These are phyloP conservation scores for Didymella segeticola DNA, from an alignment of 2,329 filamentous ascomycete genomes.

Conservation along the genomic window DNA sequence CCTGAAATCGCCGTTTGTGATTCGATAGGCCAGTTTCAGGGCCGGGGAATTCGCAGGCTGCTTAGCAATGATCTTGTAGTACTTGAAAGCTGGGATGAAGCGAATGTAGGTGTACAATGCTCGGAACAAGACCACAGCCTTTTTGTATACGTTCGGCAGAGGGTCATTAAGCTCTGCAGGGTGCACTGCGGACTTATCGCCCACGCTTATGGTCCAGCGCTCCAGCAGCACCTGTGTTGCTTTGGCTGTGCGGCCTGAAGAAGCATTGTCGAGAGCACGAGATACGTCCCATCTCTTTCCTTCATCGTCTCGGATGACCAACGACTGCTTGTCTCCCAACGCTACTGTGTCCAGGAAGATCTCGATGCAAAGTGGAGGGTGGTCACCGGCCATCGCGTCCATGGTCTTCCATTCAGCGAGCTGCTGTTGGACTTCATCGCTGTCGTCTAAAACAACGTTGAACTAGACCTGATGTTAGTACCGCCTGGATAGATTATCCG, in stretches of 20 bases:
- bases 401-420: slow-evolving; percentile 81
- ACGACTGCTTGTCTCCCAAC: slow-evolving; percentile 81
- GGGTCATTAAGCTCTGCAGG: slow-evolving; percentile 64
- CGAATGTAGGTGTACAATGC: slow-evolving; percentile 84
- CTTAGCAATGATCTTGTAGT: slow-evolving; percentile 77
- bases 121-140: slow-evolving; percentile 92
- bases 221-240: slow-evolving; percentile 82
- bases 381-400: slow-evolving; percentile 77
- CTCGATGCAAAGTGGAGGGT: slow-evolving; percentile 87
- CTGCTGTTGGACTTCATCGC: slow-evolving; percentile 83
- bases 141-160: slow-evolving; percentile 93
- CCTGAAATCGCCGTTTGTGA: slow-evolving; percentile 66
- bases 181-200: slow-evolving; percentile 62
- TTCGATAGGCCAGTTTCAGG: slow-evolving; percentile 80
- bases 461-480: slow-evolving; percentile 66
- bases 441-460: slow-evolving; percentile 92
- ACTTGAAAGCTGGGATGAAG: slow-evolving; percentile 85
- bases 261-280: slow-evolving; percentile 75
- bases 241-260: slow-evolving; percentile 49
- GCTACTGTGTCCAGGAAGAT: slow-evolving; percentile 83
- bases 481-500: too few species aligned
- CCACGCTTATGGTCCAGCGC: slow-evolving; percentile 86
- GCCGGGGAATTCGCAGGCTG: slow-evolving; percentile 66
- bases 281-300: slow-evolving; percentile 93
- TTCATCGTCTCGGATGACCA: slow-evolving; percentile 86